Evolutionary conservation across 2,329 filamentous ascomycete species (phyloP), one percentile per base, ranked within the genome.

Genomic region (Cordyceps cicadae): DNA sequence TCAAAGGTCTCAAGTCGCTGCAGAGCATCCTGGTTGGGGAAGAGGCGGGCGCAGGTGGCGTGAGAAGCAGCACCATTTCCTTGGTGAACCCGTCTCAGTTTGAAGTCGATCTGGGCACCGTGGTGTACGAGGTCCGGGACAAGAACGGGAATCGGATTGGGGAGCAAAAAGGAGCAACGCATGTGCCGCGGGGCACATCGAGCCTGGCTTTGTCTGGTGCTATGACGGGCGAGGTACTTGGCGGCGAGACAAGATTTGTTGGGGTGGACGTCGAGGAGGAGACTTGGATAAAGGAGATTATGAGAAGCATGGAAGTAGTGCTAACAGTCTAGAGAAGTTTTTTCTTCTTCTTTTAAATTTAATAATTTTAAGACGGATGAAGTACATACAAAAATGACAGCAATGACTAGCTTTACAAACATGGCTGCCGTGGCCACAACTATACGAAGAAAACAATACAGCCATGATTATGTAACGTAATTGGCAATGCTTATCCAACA

Each of bases 211-310:
- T 59, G 24, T 19, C 32, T 26, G 57, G 57, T 4, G 9, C 50
- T 45, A 11, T 53, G n/a, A 21, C 50, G 17, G 57, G 57, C 5
- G 49, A 45, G 19, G 41, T 53, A 9, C 45, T n/a, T 2, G 43
- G 41, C 9, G 57, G 57, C 57, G 26, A 54, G 29, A 53, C 57
- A 26, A 59, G 29, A 53, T 53, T 59, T n/a, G 49, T 59, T 6
- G 57, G 57, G 5, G 57, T 59, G 5, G 57, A 52, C 12, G 57
- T 59, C 15, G 57, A 59, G 14, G 57, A 59, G 19, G n/a, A 59
- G 17, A 59, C 54, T 11, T 59, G 57, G 57, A 11, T 59, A 37
- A 59, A 52, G 50, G 17, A 59, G 9, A 52, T 45, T 5, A 59
- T 59, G 32, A 21, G 34, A 2, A 48, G 19, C 26, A 57, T 49